Evolutionary conservation across 2,329 filamentous ascomycete genomes (phyloP).

Genomic region (Diplodia seriata): DNA sequence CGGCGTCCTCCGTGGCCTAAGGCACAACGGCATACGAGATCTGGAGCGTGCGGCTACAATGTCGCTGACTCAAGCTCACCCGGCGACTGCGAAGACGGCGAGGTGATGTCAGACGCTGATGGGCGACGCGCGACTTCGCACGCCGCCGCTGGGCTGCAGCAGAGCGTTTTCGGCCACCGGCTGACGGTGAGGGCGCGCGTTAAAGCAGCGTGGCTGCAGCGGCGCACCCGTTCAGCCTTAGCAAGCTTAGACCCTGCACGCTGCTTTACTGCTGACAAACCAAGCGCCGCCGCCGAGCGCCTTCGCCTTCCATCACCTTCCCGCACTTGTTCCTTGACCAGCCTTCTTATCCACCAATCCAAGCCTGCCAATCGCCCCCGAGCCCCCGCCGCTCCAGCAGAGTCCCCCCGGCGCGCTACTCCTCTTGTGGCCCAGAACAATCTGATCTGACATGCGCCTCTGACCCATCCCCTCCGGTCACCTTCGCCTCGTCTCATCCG

Average conservation of each 20-base stretch:
- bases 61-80: constrained; percentile 11
- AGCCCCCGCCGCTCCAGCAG: constrained; percentile 23
- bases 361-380: constrained; percentile 8
- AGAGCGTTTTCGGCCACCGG: constrained; percentile 13
- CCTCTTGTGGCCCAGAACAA: constrained; percentile 32
- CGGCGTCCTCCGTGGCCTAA: not conserved
- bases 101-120: constrained; percentile 22
- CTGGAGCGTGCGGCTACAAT: constrained; percentile 1
- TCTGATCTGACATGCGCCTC: constrained; percentile 33
- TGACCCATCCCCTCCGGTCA: constrained; percentile 30
- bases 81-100: constrained; percentile 14
- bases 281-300: constrained; percentile 6
- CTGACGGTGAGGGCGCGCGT: not conserved
- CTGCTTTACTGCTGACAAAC: constrained; percentile 21
- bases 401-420: constrained; percentile 23
- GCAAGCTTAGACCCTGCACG: constrained; percentile 2
- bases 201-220: not conserved
- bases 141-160: not conserved
- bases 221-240: constrained; percentile 20
- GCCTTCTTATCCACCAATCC: constrained; percentile 30
- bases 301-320: constrained; percentile 28
- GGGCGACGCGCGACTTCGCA: constrained; percentile 3
- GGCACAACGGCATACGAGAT: not conserved
- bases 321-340: constrained; percentile 24
- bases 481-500: constrained; percentile 27